Percentiles rank a stretch among this genome's conserved stretches.
These are phyloP conservation scores for Penicillium sp. DNA, from an alignment of 2,329 filamentous ascomycete species.

Conservation along the genomic window DNA sequence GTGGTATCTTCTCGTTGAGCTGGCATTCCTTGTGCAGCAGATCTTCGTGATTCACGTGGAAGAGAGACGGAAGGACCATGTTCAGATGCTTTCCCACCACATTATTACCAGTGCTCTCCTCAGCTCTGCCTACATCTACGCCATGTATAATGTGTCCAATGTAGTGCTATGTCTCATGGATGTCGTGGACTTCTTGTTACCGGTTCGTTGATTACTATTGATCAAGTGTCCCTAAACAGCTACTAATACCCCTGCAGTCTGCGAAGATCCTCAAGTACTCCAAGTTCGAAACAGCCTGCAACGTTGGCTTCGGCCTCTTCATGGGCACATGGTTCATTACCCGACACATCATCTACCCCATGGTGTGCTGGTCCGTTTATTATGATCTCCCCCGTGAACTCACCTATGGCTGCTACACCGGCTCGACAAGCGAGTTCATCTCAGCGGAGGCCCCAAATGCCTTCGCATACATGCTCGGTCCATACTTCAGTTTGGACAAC, in stretches of 20 bases:
- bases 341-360: constrained; percentile 76
- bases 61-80: constrained; percentile 88
- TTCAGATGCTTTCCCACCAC: constrained; percentile 95
- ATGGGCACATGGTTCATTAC: constrained; percentile 79
- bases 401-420: constrained; percentile 68
- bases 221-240: background rate
- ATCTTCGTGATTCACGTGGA: constrained; percentile 93
- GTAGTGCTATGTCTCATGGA: constrained; percentile 92
- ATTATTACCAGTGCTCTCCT: constrained; percentile 83
- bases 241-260: constrained; percentile 48
- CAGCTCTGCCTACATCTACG: constrained; percentile 77
- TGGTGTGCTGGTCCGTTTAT: constrained; percentile 80
- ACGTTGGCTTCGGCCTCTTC: constrained; percentile 80
- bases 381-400: constrained; percentile 61
- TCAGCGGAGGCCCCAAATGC: constrained; percentile 40
- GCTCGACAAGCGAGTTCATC: constrained; percentile 38
- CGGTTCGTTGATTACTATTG: constrained; percentile 54
- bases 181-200: constrained; percentile 81
- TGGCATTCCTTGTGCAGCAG: constrained; percentile 92
- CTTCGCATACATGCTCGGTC: constrained; percentile 65
- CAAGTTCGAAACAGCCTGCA: constrained; percentile 71
- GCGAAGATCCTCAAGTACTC: constrained; percentile 95
- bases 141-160: constrained; percentile 82
- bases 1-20: constrained; percentile 84
- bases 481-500: constrained; percentile 68